A percentile compares a stretch with the other conserved stretches of the same genome.
Evolutionary conservation across 805 yeast species (phyloP).

Genomic region (Metschnikowia santaceciliae): DNA sequence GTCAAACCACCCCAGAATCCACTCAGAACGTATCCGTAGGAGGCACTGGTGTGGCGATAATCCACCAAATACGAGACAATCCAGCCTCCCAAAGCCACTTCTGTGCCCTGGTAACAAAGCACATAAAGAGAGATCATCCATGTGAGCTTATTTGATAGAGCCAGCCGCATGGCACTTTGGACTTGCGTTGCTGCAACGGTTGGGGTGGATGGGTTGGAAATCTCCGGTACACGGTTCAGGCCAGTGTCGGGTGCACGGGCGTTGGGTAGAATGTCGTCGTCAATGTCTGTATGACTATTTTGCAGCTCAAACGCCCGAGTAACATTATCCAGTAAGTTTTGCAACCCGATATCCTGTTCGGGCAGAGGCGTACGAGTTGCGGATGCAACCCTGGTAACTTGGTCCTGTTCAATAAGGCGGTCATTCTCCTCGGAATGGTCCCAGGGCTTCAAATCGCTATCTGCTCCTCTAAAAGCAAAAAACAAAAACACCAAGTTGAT

Average conservation of each 20-base stretch:
- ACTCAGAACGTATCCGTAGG: conserved; percentile 22
- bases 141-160: conserved; percentile 17
- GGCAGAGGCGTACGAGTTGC: neutral
- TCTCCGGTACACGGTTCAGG: too few relatives aligned
- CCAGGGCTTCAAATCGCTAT: conserved; percentile 18
- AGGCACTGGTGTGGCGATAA: conserved; percentile 17
- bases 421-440: conserved; percentile 12
- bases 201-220: too few relatives aligned
- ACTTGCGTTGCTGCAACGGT: neutral
- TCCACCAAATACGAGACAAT: conserved; percentile 22
- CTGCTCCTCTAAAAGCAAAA: conserved; percentile 15
- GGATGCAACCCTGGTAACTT: neutral
- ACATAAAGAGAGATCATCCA: conserved; percentile 20
- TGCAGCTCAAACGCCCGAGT: neutral
- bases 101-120: conserved; percentile 21
- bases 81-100: conserved; percentile 24
- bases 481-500: conserved; percentile 6
- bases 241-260: neutral
- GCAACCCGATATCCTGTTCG: conserved; percentile 8
- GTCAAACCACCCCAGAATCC: conserved; percentile 27
- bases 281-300: neutral
- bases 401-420: neutral
- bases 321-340: conserved; percentile 3
- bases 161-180: conserved; percentile 12
- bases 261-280: neutral